These are phyloP conservation scores for Chenopodium suecicum DNA, from an alignment of 148 eudicot genomes.

Conservation along the genomic window DNA sequence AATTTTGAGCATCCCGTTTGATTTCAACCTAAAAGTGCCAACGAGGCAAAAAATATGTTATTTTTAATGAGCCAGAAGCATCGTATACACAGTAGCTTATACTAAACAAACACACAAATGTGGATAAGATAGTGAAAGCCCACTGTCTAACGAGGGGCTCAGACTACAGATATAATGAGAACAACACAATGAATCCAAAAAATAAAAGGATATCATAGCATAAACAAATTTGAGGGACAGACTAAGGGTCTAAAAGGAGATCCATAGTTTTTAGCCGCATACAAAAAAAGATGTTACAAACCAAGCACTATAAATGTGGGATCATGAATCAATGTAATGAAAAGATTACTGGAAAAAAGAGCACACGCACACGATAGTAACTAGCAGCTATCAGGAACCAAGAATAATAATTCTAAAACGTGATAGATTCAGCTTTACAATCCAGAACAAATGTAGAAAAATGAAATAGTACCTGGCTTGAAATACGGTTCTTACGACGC, in stretches of 20 bases:
- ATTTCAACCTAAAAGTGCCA: conserved; percentile 58
- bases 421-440: background rate
- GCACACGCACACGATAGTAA: background rate
- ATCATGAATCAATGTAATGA: background rate
- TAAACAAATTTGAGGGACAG: background rate
- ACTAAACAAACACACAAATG: conserved; percentile 3
- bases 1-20: conserved; percentile 61
- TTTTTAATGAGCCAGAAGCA: background rate
- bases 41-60: background rate
- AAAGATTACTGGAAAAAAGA: background rate
- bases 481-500: conserved; percentile 54
- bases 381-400: background rate
- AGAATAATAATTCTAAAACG: background rate
- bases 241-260: background rate
- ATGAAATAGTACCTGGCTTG: conserved; percentile 52
- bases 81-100: background rate
- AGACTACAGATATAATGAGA: background rate
- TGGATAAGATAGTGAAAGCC: background rate
- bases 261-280: background rate
- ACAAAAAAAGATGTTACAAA: background rate
- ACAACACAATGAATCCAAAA: background rate
- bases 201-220: background rate
- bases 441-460: background rate
- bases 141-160: too few species aligned
- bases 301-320: background rate